Base-by-base conservation (phyloP, 345 rosid species). In the Eucalyptus regnans region DNA sequence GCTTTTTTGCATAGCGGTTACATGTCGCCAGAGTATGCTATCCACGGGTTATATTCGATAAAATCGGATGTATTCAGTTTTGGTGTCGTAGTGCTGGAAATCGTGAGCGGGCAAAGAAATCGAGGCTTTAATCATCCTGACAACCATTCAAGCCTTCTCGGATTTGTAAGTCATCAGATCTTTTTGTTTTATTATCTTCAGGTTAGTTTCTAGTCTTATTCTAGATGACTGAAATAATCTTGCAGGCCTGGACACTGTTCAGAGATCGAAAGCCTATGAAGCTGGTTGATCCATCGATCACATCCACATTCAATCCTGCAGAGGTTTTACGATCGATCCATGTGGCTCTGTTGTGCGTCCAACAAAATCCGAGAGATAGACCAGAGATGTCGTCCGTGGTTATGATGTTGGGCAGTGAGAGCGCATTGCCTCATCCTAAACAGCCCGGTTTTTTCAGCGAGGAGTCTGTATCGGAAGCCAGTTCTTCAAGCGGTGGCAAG, bases 41-140 rank as follows among this genome's bases (percentile, higher is more conserved):
- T 88, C 88, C 88, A 44, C 25, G 92, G 91, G 49, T 86, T 62
- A 9, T 91, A 62, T 88, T 91, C 93, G 4, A 87, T 87, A 9
- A 92, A 92, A 87, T 91, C 86, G 33, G 90, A 91, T 88, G 89
- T 92, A 6, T 91, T 89, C 76, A 92, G 93, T 80, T 92, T 88
- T 12, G 93, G 93, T 11, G 91, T 92, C 6, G n/a, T 92, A 15
- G 84, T 91, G 37, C 50, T 92, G 41, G 93, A 92, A 88, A 92
- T 92, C 49, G 85, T 92, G 29, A 44, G 87, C 31, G 93, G 93
- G 22, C 88, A 62, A 56, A 91, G 85, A 88, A 92, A 92, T 13
- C 83, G 90, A 13, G 87, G 90, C 18, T 92, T 88, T 52, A 43
- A 48, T 60, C 89, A 88, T 85, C 87, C 89, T 46, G 43, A n/a